phyloP scores from a whole-genome alignment of 179 eudicot genomes.

The Kewa caespitosa region DNA sequence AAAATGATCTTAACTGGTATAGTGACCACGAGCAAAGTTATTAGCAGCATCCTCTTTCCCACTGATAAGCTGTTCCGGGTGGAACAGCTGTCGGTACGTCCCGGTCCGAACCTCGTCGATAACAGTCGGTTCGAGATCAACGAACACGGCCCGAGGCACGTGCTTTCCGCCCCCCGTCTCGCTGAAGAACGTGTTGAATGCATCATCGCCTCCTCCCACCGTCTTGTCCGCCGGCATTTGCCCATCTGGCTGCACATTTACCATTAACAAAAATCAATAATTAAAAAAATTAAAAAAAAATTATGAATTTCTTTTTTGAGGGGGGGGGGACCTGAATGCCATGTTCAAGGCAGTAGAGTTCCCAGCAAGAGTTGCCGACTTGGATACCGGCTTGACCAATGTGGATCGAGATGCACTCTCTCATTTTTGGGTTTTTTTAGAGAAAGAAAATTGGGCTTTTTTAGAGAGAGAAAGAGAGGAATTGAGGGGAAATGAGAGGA shows the following conservation, averaged over 20 bases:
- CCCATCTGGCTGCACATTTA: slow-evolving; percentile 20
- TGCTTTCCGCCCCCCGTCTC: slow-evolving; percentile 28
- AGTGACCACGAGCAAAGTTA: slow-evolving; percentile 30
- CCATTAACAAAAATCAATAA: background rate
- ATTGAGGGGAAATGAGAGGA: no score
- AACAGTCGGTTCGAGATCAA: slow-evolving; percentile 33
- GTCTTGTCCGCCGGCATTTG: slow-evolving; percentile 22
- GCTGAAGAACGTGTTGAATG: slow-evolving; percentile 27
- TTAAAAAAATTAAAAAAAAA: background rate
- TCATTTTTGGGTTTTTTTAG: slow-evolving; percentile 36
- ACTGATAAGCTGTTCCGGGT: slow-evolving; percentile 31
- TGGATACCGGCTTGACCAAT: slow-evolving; percentile 78
- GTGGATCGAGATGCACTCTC: slow-evolving; percentile 77
- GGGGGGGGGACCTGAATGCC: slow-evolving; percentile 79
- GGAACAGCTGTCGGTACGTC: slow-evolving; percentile 25
- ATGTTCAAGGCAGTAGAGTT: slow-evolving; percentile 71
- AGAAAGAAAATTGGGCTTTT: background rate
- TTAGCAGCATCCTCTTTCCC: slow-evolving; percentile 34
- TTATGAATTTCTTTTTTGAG: no score
- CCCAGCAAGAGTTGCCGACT: slow-evolving; percentile 75
- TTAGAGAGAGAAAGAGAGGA: slow-evolving; percentile 11
- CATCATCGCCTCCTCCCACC: slow-evolving; percentile 25
- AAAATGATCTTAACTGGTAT: no score
- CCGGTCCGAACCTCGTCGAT: slow-evolving; percentile 32
- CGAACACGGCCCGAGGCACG: slow-evolving; percentile 23